Evolutionary conservation across 75 land plant species (phyloP).

Genomic region (Pinus albicaulis): DNA sequence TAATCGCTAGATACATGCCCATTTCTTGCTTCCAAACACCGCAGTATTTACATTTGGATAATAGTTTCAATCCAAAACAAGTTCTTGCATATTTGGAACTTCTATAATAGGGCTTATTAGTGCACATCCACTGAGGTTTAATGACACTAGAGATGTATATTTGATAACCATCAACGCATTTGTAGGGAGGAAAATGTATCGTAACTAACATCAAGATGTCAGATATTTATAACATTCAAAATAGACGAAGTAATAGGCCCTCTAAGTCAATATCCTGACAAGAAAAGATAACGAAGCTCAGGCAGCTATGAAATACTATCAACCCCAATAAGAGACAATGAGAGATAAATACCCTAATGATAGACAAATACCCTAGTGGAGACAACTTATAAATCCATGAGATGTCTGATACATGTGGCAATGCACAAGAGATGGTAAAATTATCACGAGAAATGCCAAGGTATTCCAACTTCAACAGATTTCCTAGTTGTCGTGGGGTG

Average conservation of each 20-base stretch:
- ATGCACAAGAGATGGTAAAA: neutral
- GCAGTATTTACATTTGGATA: neutral
- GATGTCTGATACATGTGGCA: neutral
- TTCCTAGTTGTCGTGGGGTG: conserved; percentile 22
- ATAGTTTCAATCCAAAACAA: conserved; percentile 5
- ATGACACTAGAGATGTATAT: neutral
- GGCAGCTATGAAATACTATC: neutral
- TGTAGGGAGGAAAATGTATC: conserved; percentile 6
- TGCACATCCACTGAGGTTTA: conserved; percentile 2
- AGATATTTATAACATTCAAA: neutral
- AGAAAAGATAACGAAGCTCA: neutral
- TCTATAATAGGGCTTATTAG: neutral
- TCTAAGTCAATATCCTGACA: conserved; percentile 4
- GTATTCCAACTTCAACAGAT: conserved; percentile 17
- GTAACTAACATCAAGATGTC: conserved; percentile 21
- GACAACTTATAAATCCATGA: conserved; percentile 6
- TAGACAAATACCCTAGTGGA: neutral
- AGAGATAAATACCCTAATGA: too few species aligned
- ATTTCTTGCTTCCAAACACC: neutral
- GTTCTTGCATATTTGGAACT: neutral
- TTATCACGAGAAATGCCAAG: neutral
- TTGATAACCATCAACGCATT: neutral
- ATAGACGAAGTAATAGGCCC: conserved; percentile 16
- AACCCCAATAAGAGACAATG: too few species aligned
- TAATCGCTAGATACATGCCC: neutral